Conservation (phyloP, 2,329 filamentous ascomycete species). For the Penicillium sp. region DNA sequence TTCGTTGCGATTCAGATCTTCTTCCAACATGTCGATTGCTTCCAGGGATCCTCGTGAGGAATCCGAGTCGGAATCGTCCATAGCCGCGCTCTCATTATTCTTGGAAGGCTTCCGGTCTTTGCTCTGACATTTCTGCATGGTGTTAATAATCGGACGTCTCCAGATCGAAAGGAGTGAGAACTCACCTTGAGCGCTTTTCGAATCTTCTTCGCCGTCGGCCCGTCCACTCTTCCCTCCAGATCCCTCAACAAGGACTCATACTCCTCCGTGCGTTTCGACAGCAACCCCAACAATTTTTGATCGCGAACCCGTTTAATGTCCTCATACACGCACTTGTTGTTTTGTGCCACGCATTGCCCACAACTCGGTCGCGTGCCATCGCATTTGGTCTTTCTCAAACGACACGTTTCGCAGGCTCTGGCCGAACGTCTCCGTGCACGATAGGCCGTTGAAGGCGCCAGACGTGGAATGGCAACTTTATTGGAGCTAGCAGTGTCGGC, state of each 20-base stretch:
- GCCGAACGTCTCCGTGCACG: constrained; percentile 25
- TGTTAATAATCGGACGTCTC: not conserved
- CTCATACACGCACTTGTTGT: constrained; percentile 23
- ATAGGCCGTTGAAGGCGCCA: constrained; percentile 9
- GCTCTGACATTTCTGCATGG: constrained; percentile 1
- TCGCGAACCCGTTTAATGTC: constrained; percentile 34
- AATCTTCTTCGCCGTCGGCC: constrained; percentile 17
- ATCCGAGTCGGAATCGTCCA: constrained; percentile 15
- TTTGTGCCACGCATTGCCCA: constrained; percentile 24
- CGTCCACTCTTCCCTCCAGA: constrained; percentile 22
- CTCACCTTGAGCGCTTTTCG: constrained; percentile 24
- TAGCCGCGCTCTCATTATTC: not conserved
- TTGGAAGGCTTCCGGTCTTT: constrained; percentile 3
- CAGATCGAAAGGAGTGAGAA: not conserved
- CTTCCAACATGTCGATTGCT: constrained; percentile 37
- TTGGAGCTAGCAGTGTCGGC: not conserved
- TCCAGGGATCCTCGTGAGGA: constrained; percentile 34
- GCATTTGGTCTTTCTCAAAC: constrained; percentile 33
- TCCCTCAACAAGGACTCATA: constrained; percentile 26
- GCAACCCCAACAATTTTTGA: constrained; percentile 26
- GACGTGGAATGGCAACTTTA: constrained; percentile 29
- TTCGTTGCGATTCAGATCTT: constrained; percentile 37
- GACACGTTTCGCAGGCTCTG: constrained; percentile 33
- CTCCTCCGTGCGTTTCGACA: constrained; percentile 20
- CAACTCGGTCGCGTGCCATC: constrained; percentile 26